Base-by-base conservation (phyloP, 345 rosid genomes). In the thale cress (Arabidopsis thaliana) region DNA sequence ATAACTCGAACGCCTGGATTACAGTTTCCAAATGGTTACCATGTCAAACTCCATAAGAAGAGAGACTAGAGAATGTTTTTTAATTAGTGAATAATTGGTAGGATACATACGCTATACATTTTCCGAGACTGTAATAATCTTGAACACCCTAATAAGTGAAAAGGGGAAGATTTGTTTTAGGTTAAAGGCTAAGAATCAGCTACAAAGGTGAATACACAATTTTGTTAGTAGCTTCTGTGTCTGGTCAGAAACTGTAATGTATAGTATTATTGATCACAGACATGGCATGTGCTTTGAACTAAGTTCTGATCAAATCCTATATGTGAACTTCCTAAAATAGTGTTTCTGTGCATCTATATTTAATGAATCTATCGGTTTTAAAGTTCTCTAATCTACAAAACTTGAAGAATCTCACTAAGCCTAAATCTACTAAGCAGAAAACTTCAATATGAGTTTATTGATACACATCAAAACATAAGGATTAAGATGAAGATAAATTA, bases 11-110 rank as follows among this genome's bases (percentile, higher is more conserved):
- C 89, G 13, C 99, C 99, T 2, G 99, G 97, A 65, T 79, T 95
- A 75, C 97, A 88, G 76, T 95, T 92, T 82, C 97, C 97, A 20
- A 79, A 86, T 51, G 99, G 99, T 48, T 90, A 84, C 79, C 90
- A 85, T 63, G 74, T 92, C 77, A 88, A 77, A 61, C 60, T 94
- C 59, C 70, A 51, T 61, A 72, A 79, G 53, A 77, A 53, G 32
- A 59, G 81, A 85, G 74, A 88, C 34, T 70, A 65, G 51, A 46
- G 37, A 65, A 37, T 72, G 66, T 24, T 36, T 8, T 48, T 42
- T 2, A 28, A 28, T n/a, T n/a, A n/a, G 51, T 46, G 6, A 16
- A 46, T 1, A 51, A 16, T 36, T 46, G 2, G 16, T 67, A 67
- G 62, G 69, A 58, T 28, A 25, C 16, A 23, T 40, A 6, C 42